A percentile compares a stretch with the other conserved stretches of the same genome.
These are phyloP conservation scores for Cutaneotrichosporon cavernicola DNA, from an alignment of 1,284 basidiomycete genomes.

Conservation along the genomic window DNA sequence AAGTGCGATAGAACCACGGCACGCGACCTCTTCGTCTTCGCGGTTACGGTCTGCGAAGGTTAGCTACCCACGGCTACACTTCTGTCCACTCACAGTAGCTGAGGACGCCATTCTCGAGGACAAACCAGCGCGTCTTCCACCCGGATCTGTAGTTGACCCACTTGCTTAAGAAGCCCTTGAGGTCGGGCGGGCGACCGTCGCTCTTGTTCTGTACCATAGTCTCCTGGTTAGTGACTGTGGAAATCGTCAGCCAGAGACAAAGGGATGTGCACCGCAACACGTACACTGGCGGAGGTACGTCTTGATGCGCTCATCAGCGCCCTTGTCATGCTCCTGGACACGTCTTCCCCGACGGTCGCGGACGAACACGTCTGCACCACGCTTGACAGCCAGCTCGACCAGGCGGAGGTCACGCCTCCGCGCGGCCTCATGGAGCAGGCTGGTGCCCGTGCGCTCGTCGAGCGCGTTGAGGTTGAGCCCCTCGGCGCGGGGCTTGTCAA, in stretches of 20 bases:
- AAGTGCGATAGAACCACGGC: constrained; percentile 86
- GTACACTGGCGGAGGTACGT: constrained; percentile 83
- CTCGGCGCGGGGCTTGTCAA: constrained; percentile 55
- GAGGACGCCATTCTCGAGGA: constrained; percentile 78
- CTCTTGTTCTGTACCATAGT: constrained; percentile 48
- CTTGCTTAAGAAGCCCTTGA: constrained; percentile 64
- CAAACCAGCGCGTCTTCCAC: constrained; percentile 92
- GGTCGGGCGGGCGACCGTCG: constrained; percentile 59
- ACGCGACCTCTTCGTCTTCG: constrained; percentile 84
- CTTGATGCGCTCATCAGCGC: constrained; percentile 69
- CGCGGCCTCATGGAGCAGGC: constrained; percentile 85
- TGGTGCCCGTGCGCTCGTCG: constrained; percentile 72
- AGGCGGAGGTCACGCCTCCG: constrained; percentile 74
- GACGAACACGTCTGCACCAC: constrained; percentile 87
- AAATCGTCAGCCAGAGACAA: constrained; percentile 9
- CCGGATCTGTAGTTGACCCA: constrained; percentile 60
- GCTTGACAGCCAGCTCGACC: constrained; percentile 77
- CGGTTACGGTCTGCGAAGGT: constrained; percentile 65
- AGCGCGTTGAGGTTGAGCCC: constrained; percentile 55
- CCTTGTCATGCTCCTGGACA: constrained; percentile 65
- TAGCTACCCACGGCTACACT: background rate
- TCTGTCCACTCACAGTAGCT: constrained; percentile 59
- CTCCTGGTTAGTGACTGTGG: constrained; percentile 76
- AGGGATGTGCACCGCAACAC: background rate
- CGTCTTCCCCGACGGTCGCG: constrained; percentile 75